phyloP scores from a whole-genome alignment of 495 filamentous ascomycete species.

The Penicillium pulvis region DNA sequence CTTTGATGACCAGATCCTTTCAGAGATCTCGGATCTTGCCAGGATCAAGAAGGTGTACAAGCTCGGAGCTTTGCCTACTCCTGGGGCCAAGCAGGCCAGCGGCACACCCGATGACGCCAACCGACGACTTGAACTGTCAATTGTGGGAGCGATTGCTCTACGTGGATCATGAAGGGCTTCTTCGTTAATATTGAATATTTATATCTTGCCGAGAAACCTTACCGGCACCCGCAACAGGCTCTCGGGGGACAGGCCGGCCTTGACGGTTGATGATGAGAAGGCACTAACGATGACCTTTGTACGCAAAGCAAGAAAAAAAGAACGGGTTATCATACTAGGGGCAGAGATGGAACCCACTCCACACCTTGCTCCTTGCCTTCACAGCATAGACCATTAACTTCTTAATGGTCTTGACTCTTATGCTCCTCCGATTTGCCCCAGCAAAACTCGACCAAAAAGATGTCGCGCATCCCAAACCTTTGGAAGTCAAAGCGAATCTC shows the following conservation, averaged over 20 bases:
- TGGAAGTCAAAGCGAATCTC: neutral
- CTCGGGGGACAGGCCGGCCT: neutral
- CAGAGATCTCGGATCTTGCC: slow-evolving; percentile 59
- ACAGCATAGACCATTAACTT: neutral
- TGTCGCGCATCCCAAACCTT: neutral
- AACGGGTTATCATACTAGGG: neutral
- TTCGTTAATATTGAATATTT: neutral
- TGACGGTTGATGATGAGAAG: neutral
- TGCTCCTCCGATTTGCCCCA: neutral
- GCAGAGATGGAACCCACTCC: neutral
- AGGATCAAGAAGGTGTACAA: slow-evolving; percentile 85
- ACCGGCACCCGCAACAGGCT: neutral
- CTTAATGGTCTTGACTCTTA: neutral
- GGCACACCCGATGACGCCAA: slow-evolving; percentile 33
- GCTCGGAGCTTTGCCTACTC: slow-evolving; percentile 56
- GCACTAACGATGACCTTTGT: neutral
- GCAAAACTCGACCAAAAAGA: neutral
- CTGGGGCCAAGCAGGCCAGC: slow-evolving; percentile 23
- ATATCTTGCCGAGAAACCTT: neutral
- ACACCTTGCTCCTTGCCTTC: neutral
- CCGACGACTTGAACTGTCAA: slow-evolving; percentile 59
- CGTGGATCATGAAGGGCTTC: slow-evolving; percentile 48
- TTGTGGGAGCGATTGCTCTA: slow-evolving; percentile 74
- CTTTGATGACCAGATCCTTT: slow-evolving; percentile 65
- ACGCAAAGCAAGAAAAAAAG: neutral